Evolutionary conservation across 176 grass and related monocot species (phyloP), one percentile per base, ranked within the genome.

Genomic region (Oropetium thomaeum): DNA sequence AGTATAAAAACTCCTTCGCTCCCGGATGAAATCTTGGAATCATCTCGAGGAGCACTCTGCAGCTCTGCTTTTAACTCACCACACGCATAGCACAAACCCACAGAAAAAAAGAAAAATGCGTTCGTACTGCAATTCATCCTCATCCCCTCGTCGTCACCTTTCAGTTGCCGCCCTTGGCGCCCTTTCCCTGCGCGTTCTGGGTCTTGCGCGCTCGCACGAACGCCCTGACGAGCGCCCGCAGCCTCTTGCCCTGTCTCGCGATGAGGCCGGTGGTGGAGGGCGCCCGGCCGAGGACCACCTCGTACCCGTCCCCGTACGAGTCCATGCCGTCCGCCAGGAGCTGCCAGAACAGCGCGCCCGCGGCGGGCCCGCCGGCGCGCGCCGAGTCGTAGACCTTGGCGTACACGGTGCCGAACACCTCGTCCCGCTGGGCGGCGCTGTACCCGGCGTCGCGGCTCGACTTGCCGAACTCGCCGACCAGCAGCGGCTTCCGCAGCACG

Each of bases 341-440:
- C 70, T 99, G 96, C 92, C 96, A 99, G 85, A 99, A 99, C 8
- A 92, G 78, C 20, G 85, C 87, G 2, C 96, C 96, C 3, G 81
- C 96, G 1, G 87, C 66, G 0, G 87, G 69, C 0, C 89, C 92
- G 0, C 89, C 96, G 1, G 43, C 51, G 1, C 87, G 70, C 37
- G 96, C 96, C 22, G 96, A 99, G 13, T 29, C 7, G 68, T 96
- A 96, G 22, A 96, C 86, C 70, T 87, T 96, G 35, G 76, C 74
- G 73, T 88, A 99, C 60, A 99, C 89, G 5, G 62, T 4, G 26
- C 61, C 79, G 76, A 90, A 99, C 62, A 92, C 58, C 15, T 58
- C 75, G 78, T 99, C 92, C 44, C 96, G 81, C 83, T 82, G 54
- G 19, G 23, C 79, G 59, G 35, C 80, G 82, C 75, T 85, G 80